Conservation (phyloP, 257 asterid species). For the Ophiorrhiza pumila region DNA sequence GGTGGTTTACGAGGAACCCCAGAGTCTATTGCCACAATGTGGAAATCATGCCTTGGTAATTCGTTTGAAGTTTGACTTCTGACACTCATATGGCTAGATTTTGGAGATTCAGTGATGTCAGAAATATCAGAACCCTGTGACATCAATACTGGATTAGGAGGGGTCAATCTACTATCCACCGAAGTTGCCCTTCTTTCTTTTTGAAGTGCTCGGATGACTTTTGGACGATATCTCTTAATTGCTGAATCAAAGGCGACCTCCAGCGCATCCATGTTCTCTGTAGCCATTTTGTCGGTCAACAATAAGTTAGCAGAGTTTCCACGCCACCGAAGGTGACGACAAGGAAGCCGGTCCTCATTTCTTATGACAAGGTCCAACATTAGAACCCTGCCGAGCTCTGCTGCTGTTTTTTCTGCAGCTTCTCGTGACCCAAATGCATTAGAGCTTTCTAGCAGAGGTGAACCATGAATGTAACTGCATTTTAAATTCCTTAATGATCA, state of each 20-base stretch:
- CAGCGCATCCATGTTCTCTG: constrained; percentile 61
- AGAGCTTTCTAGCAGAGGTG: constrained; percentile 83
- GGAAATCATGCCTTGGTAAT: constrained; percentile 40
- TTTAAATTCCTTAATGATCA: constrained; percentile 8
- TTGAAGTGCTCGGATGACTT: constrained; percentile 84
- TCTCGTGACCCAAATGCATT: constrained; percentile 81
- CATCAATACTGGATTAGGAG: constrained; percentile 55
- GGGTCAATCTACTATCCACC: constrained; percentile 54
- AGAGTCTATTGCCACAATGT: constrained; percentile 89
- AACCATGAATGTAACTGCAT: constrained; percentile 82
- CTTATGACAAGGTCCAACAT: constrained; percentile 95
- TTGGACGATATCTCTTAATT: constrained; percentile 76
- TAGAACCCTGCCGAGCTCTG: constrained; percentile 88
- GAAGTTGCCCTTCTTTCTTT: constrained; percentile 91
- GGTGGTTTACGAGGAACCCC: constrained; percentile 99
- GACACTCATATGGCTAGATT: constrained; percentile 55
- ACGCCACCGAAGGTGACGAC: constrained; percentile 96
- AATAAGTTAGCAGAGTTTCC: constrained; percentile 88
- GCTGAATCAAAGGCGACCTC: constrained; percentile 87
- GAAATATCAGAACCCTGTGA: constrained; percentile 77
- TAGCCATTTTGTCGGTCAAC: constrained; percentile 62
- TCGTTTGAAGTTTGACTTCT: constrained; percentile 50
- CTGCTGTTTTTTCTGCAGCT: constrained; percentile 76
- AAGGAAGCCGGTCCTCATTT: constrained; percentile 97
- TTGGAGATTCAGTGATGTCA: constrained; percentile 70